Evolutionary conservation across 1,284 basidiomycete species (phyloP), one percentile per base, ranked within the genome.

Genomic region (Omphalotus olearius): DNA sequence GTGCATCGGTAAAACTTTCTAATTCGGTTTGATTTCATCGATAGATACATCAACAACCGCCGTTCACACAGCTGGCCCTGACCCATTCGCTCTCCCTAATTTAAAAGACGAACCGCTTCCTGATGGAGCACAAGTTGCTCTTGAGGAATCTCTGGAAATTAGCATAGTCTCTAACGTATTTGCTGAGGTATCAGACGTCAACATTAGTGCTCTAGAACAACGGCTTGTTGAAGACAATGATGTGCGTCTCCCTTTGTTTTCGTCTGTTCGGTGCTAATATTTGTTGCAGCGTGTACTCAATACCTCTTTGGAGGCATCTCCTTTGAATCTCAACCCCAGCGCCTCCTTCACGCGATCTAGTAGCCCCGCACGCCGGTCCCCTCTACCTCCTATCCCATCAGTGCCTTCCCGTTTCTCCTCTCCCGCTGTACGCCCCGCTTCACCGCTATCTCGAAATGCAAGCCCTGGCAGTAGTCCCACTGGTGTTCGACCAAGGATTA

Each of bases 401-500:
- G 13, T 45, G 16, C 42, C 37, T n/a, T 36, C 45, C 37, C 37
- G 50, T 39, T 37, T 60, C 20, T 65, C 66, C n/a, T 66, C 66
- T 14, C 63, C 64, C 7, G 45, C 54, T 3, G 54, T 61, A n/a
- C 62, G 60, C 26, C 57, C 60, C 37, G 57, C 56, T 18, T 66
- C 65, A 17, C 65, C 51, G 28, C 39, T 47, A 5, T 52, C 51
- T 42, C 39, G 40, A 43, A 50, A 18, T 16, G 20, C 36, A 4
- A 45, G 35, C 28, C 26, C 52, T 14, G 40, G 60, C 16, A 56
- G 51, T 23, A 56, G 58, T 17, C 59, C 52, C 48, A 59, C 57
- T 25, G 62, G 64, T 20, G 59, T 61, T 7, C 69, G 69, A 48
- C 69, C 68, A 20, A 69, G 77, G 46, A 79, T 82, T 47, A 79